These are phyloP conservation scores for Laguncularia racemosa DNA, from an alignment of 345 rosid species.

Conservation along the genomic window DNA sequence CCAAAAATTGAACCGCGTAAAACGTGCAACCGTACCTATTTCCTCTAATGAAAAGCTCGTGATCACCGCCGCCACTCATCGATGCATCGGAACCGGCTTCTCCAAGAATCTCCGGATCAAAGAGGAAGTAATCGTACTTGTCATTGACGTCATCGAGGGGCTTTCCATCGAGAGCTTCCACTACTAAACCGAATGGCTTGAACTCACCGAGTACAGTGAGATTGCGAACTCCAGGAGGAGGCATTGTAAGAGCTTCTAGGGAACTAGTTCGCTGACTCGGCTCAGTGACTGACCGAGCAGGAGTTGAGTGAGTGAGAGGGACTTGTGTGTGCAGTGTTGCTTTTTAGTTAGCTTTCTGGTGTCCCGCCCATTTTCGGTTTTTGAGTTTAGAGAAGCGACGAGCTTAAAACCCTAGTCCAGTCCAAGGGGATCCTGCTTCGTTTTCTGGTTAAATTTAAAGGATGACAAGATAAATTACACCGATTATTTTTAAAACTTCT, in stretches of 20 bases:
- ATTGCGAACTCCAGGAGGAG: constrained; percentile 58
- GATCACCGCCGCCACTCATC: constrained; percentile 40
- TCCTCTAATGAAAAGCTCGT: constrained; percentile 81
- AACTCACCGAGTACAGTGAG: constrained; percentile 83
- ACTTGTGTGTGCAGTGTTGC: no score
- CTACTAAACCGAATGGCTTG: constrained; percentile 83
- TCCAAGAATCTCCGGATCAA: constrained; percentile 50
- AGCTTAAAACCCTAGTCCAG: no score
- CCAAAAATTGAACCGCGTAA: background rate
- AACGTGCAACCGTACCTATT: constrained; percentile 30
- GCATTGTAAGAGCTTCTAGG: constrained; percentile 21
- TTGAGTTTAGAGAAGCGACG: no score
- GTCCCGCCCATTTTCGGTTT: no score
- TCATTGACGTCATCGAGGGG: constrained; percentile 28
- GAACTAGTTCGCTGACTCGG: background rate
- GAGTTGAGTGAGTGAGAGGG: background rate
- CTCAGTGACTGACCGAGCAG: background rate
- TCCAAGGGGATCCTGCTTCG: no score
- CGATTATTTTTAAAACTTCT: no score
- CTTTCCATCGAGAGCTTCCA: constrained; percentile 75
- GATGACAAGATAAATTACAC: no score
- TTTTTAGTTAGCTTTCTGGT: background rate
- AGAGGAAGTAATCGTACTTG: constrained; percentile 68
- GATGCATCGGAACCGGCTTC: constrained; percentile 29
- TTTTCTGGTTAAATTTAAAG: no score